phyloP scores from a whole-genome alignment of 257 asterid species.

The Anisodus tanguticus region DNA sequence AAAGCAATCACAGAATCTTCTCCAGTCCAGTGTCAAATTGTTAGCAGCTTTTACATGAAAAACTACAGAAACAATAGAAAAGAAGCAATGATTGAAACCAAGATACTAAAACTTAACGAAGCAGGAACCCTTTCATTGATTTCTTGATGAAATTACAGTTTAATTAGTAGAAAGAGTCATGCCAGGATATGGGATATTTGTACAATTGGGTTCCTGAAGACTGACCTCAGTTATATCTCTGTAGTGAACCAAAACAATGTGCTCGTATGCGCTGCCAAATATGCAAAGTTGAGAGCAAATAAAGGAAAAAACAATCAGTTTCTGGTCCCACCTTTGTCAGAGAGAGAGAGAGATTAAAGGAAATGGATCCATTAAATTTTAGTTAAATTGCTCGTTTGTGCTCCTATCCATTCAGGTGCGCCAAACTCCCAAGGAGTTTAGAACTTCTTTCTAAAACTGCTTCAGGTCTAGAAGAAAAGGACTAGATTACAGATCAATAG shows the following conservation, averaged over 20 bases:
- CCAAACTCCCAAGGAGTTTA: slow-evolving; percentile 12
- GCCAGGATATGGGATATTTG: slow-evolving; percentile 12
- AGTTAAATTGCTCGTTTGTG: not conserved
- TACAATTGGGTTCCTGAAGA: slow-evolving; percentile 29
- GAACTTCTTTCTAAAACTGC: slow-evolving; percentile 11
- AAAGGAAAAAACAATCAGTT: slow-evolving; percentile 16
- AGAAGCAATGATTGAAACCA: not conserved
- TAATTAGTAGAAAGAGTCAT: slow-evolving; percentile 1
- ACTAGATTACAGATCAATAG: not conserved
- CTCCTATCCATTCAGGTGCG: slow-evolving; percentile 13
- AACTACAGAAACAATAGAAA: slow-evolving; percentile 7
- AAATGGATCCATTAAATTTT: slow-evolving; percentile 1
- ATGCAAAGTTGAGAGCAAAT: slow-evolving; percentile 29
- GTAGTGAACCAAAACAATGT: slow-evolving; percentile 98
- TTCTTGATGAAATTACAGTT: slow-evolving; percentile 14
- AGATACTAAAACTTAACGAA: not conserved
- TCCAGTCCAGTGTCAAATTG: slow-evolving; percentile 1
- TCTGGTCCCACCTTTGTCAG: not conserved
- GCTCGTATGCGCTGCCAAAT: slow-evolving; percentile 76
- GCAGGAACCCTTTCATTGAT: not conserved
- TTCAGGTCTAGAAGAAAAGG: not conserved
- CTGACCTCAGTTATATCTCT: slow-evolving; percentile 86
- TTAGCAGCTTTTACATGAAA: slow-evolving; percentile 21
- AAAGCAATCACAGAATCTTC: slow-evolving; percentile 13
- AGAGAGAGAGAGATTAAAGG: not conserved